Base-by-base conservation (phyloP, 192 early-diverging fungal species). In the Coemansia sp. region DNA sequence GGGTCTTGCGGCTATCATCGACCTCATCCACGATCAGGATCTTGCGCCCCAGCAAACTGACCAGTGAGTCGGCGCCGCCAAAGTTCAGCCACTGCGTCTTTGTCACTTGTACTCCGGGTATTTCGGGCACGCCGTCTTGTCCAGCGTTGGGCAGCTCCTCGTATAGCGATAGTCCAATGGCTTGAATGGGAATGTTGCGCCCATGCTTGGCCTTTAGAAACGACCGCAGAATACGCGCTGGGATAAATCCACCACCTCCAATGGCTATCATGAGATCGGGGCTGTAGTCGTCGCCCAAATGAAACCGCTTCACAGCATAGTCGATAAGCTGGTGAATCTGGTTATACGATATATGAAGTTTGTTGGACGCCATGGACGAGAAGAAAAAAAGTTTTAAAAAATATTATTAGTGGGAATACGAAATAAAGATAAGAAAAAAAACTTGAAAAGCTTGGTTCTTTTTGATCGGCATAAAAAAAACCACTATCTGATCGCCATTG, bases 11-110 rank as follows among this genome's bases (percentile, higher is more conserved):
- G 60, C 90, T 92, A 70, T 93, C 92, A 66, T 93, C 92, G 15
- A 93, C 91, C 47, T 93, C 92, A 61, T 93, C 92, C 0, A 93
- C 92, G 78, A 93, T 91, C 42, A 93, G 71, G 62, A 93, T 92
- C 73, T 85, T 84, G 46, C 90, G 84, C 3, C 92, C 92, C 43
- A 92, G 73, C 40, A 93, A 78, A 13, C 86, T 87, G 11, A 84
- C 84, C 47, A 89, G 85, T 3, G 87, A 87, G 40, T 89, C 87
- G 65, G 76, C 66, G n/a, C 85, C 85, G 47, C 88, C 90, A 85
- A 91, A 91, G 73, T 92, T 91, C 51, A 93, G 85, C 92, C 92
- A 93, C 72, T 93, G 92, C 8, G 91, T 92, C 82, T 93, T 93
- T 74, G 88, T 87, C 7, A 59, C 55, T 59, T 59, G 85, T 22